Conservation (phyloP, 306 rosid species). For the Lupinus albus region DNA sequence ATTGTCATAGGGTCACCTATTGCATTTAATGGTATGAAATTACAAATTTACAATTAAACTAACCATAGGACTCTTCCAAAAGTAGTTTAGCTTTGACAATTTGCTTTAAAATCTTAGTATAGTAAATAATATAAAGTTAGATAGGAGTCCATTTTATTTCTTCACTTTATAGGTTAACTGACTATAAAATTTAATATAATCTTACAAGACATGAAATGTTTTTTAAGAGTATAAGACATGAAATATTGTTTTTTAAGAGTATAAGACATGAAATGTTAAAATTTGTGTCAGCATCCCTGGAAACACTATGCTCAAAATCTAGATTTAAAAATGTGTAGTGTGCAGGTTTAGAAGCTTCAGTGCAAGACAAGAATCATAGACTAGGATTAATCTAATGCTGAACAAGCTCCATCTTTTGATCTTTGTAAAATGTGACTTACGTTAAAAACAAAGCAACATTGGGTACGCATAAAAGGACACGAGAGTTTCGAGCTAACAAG, state of each 20-base stretch:
- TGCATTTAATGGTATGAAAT: not conserved
- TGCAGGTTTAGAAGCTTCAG: conserved; percentile 72
- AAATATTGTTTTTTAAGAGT: not conserved
- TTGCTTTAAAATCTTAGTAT: too few relatives aligned
- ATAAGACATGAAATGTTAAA: not conserved
- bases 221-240: not conserved
- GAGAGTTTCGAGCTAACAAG: conserved; percentile 31
- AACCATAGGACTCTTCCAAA: not conserved
- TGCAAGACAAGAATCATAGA: conserved; percentile 28
- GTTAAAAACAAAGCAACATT: conserved; percentile 15
- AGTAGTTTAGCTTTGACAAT: too few relatives aligned
- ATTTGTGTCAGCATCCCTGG: not conserved
- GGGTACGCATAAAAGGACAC: conserved; percentile 3
- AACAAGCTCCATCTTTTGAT: not conserved
- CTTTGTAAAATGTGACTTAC: conserved; percentile 23
- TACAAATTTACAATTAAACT: too few relatives aligned
- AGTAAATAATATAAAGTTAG: too few relatives aligned
- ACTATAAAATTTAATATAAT: not conserved
- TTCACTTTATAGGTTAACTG: too few relatives aligned
- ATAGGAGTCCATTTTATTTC: too few relatives aligned
- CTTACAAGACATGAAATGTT: not conserved
- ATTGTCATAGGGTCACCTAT: conserved; percentile 3
- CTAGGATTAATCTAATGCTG: conserved; percentile 29
- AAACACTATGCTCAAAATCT: conserved; percentile 1
- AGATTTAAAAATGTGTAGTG: conserved; percentile 21